Evolutionary conservation across 441 rosid genomes (phyloP), one percentile per base, ranked within the genome.

Genomic region (Eruca vesicaria): DNA sequence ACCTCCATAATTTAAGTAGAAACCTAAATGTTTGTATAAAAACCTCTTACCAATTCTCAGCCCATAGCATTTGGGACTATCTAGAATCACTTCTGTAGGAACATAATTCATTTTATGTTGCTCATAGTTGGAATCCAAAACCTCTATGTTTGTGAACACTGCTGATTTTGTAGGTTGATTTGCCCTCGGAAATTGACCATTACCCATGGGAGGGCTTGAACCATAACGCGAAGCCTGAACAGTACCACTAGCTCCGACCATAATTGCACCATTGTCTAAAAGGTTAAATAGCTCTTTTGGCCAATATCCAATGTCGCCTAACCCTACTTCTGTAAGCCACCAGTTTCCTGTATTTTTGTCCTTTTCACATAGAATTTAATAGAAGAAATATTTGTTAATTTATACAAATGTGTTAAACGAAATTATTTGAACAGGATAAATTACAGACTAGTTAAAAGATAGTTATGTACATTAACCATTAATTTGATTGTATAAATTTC

Each of bases 281-380:
- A 66, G 58, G 16, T 48, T 48, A 48, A 66, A 66, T 48, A 66
- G 3, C 7, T 66, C 69, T 28, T 35, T 35, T 9, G 64, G 73
- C 65, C 65, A 69, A 35, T 69, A 69, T 0, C 65, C 65, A 4
- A 69, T 16, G 23, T 69, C 26, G 9, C 16, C 5, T 20, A 16
- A 9, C 7, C n/a, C n/a, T 0, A 60, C 5, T 36, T 12, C 18
- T 58, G 65, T 69, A 57, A 69, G 3, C 73, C 64, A 69, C 73
- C 73, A 69, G 6, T 69, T 69, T 23, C 26, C 38, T 15, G 65
- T 69, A 5, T 56, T 15, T 69, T 69, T 56, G 16, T 69, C 73
- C 61, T 56, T 35, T 56, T 5, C 19, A 15, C 3, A 10, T 29
- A 16, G 18, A 33, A 15, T 45, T 21, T 23, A 3, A 15, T 0